These are phyloP conservation scores for Yarrowia sp. DNA, from an alignment of 805 yeast genomes.

Conservation along the genomic window DNA sequence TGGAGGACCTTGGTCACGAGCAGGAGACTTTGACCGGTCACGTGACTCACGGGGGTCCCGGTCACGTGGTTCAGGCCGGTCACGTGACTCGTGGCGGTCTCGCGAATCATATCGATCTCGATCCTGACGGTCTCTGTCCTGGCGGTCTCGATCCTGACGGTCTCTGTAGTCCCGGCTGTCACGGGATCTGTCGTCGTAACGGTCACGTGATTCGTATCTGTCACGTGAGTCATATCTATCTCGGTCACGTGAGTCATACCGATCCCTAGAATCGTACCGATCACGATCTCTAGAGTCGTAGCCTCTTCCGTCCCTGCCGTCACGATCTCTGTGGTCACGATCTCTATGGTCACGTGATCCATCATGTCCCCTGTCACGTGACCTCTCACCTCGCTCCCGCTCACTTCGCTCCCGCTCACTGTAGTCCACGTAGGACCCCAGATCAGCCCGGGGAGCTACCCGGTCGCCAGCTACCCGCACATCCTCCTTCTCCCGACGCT, in stretches of 20 bases:
- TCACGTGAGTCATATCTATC: not conserved
- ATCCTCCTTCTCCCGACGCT: conserved; percentile 31
- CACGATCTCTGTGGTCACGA: conserved; percentile 9
- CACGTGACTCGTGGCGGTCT: not conserved
- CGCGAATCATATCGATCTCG: not conserved
- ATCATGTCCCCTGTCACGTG: not conserved
- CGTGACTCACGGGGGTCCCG: not conserved
- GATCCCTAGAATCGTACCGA: not conserved
- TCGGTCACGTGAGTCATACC: conserved; percentile 4
- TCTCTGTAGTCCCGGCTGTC: not conserved
- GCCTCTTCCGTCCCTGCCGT: conserved; percentile 2
- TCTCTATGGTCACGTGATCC: conserved; percentile 4
- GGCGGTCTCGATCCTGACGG: not conserved
- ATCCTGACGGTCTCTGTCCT: not conserved
- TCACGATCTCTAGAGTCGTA: not conserved
- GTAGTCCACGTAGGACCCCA: conserved; percentile 18
- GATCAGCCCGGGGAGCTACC: conserved; percentile 10
- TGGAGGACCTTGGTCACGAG: not conserved
- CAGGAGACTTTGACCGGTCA: not conserved
- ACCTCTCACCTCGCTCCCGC: not conserved
- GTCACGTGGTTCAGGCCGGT: not conserved
- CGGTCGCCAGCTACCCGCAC: conserved; percentile 14
- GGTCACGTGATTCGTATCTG: conserved; percentile 1
- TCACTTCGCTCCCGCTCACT: conserved; percentile 14
- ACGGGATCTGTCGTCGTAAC: not conserved